Base-by-base conservation (phyloP, 2,329 filamentous ascomycete species). In the Neofusicoccum sp. region DNA sequence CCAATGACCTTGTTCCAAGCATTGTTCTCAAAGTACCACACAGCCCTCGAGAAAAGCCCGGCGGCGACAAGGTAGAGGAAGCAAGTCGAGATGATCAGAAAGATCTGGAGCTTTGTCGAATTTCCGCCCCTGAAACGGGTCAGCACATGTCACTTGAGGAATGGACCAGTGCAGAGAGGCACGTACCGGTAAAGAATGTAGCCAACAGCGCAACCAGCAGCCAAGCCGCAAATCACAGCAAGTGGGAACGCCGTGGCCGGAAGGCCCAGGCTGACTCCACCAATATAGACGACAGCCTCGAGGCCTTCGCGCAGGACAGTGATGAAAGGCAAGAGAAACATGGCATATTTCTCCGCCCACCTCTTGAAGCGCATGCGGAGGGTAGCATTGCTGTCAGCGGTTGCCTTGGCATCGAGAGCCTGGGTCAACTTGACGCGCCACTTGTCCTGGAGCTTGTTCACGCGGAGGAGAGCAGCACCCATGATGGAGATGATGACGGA, bases 321-420 rank as follows among this genome's bases (percentile, higher is more conserved):
- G 71, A 96, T 82, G 75, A 96, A 96, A 0, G 92, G 92, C 60
- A 96, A 78, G 49, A 90, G 75, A 72, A 96, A 95, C 89, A 96
- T 91, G 69, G 87, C 86, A 70, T 96, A 95, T 73, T 89, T 91
- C 73, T 93, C 88, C n/a, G 81, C 75, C 76, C 84, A 89, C 57
- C 78, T 76, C 75, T 88, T 89, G 64, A 92, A 75, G 3, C 76
- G 76, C 4, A 67, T 72, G 16, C 69, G 71, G 20, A 4, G 9
- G 3, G 70, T 67, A 3, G 12, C 9, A 4, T 4, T 12, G n/a
- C 28, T 20, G 1, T 8, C 73, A 2, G 73, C 67, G 9, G 73
- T 73, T 11, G 71, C 71, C 14, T 71, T 71, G 4, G 81, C 71
- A 65, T 89, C 85, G 31, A 95, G 75, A 1, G 89, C 85, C 67